Base-by-base conservation (phyloP, 805 yeast genomes). In the Saccharomycopsis amapae region DNA sequence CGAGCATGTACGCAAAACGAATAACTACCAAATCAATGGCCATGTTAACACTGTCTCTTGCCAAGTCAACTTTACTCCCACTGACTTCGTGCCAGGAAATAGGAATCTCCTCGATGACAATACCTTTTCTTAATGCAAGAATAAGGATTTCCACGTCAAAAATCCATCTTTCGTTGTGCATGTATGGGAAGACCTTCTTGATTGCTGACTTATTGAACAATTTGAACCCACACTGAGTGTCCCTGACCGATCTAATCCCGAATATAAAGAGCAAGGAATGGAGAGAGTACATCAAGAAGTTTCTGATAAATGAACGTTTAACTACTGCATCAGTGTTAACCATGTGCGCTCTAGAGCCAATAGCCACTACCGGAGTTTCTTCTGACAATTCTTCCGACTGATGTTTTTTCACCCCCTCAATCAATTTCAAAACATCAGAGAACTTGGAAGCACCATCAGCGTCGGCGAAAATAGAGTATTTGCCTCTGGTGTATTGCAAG, bases 111-210 rank as follows among this genome's bases (percentile, higher is more conserved):
- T 64, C 67, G 39, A 89, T 71, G 3, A 74, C 71, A 33, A 90
- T 79, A 0, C 64, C 56, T 60, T 86, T 86, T 51, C 85, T 69
- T 54, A 78, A 75, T 1, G 89, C 96, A 49, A 93, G 67, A 44
- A 93, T 75, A 54, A 93, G 69, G 13, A 90, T 76, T 66, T 93
- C 98, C 26, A 93, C 97, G 60, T 93, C 98, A 64, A 93, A 93
- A 31, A 93, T 93, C 98, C 98, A 93, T 43, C 97, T 81, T 63
- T 93, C 98, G 9, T 95, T 90, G 62, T 90, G 97, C 84, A 93
- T 76, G 54, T 75, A 79, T 2, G 97, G 96, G 62, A 88, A 87
- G 36, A 93, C 85, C 44, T 57, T 57, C 15, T 56, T 58, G 20
- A 81, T 74, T 0, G 96, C 82, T 6, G 71, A 66, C 50, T 79